Base-by-base conservation (phyloP, 2,329 filamentous ascomycete species). In the Colletotrichum tropicicola region DNA sequence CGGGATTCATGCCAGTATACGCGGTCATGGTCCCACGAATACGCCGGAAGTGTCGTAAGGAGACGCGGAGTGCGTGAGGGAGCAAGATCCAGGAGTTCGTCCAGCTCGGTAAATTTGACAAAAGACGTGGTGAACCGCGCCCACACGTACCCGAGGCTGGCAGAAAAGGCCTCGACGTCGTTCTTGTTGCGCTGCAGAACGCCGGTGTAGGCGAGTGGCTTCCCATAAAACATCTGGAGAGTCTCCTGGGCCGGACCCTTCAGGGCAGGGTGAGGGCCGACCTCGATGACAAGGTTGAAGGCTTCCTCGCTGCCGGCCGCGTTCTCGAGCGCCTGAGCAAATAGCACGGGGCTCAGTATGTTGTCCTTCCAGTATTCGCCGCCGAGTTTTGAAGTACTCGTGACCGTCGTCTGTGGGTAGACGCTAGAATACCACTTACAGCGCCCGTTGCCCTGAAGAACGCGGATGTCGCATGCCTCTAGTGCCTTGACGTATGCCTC, bases 201-300 rank as follows among this genome's bases (percentile, higher is more conserved):
- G 12, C 55, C 32, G 3, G 25, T 35, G 7, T 49, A 58, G 17
- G 25, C 15, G n/a, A 48, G 30, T 27, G 25, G 27, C 27, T 8
- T 30, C 3, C 28, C 28, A 30, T n/a, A n/a, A n/a, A n/a, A n/a
- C n/a, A 30, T n/a, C 27, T 17, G 8, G 28, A 19, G 8, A 15
- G n/a, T 78, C 45, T 82, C 73, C 4, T 67, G 71, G 0, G 75
- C 65, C 0, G 82, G 82, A 0, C 77, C 77, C 51, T 78, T 75
- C 1, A 84, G 73, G 0, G 80, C 79, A 0, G 80, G 73, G 43
- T 79, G 76, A 2, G 77, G 76, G 0, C 77, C 76, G 7, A 79
- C 37, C 30, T 79, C 77, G 5, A 79, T 12, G 0, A 71, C 43
- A 4, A 72, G 25, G 28, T 66, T 23, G 15, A 65, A 25, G 30